Base-by-base conservation (phyloP, 371 early-diverging fungal species). In the Mortierella sp. region DNA sequence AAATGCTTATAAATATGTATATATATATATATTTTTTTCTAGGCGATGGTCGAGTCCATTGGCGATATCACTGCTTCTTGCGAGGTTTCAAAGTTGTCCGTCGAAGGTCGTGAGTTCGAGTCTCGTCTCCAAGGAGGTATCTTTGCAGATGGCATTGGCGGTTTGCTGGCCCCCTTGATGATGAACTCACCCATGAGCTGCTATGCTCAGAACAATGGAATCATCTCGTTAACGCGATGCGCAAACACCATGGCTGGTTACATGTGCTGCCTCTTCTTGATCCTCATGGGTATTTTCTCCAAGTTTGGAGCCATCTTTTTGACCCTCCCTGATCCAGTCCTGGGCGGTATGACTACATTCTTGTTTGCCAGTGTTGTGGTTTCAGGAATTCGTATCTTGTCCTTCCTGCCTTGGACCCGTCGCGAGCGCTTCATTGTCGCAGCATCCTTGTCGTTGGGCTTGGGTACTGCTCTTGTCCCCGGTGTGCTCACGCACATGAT, bases 31-130 rank as follows among this genome's bases (percentile, higher is more conserved):
- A 24, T 22, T 6, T 22, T 52, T 52, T n/a, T n/a, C n/a, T 52
- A 88, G 73, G 77, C 87, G 11, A 87, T 88, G 84, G 84, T 87
- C 12, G 90, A 90, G 68, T 81, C 85, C 20, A 73, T 91, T 10
- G 91, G 91, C 28, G 92, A 92, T 72, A 87, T 91, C 57, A 92
- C 92, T 0, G 92, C 92, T 0, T 86, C 91, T 5, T 90, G 88
- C 63, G 91, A 91, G 74, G 92, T 91, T 1, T 89, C 89, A 16
- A 85, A 88, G 62, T 83, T 90, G 20, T 83, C 87, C 57, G 92
- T 91, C 11, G 92, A 90, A 35, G 92, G 92, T n/a, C 85, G 84
- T 8, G 73, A 83, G 14, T 91, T 90, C 72, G 89, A 90, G 49
- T 76, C 83, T 8, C 89, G 91, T 55, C 83, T 91, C 37, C 90